These are phyloP conservation scores for Apiotrichum veenhuisii DNA, from an alignment of 1,284 basidiomycete genomes.

Conservation along the genomic window DNA sequence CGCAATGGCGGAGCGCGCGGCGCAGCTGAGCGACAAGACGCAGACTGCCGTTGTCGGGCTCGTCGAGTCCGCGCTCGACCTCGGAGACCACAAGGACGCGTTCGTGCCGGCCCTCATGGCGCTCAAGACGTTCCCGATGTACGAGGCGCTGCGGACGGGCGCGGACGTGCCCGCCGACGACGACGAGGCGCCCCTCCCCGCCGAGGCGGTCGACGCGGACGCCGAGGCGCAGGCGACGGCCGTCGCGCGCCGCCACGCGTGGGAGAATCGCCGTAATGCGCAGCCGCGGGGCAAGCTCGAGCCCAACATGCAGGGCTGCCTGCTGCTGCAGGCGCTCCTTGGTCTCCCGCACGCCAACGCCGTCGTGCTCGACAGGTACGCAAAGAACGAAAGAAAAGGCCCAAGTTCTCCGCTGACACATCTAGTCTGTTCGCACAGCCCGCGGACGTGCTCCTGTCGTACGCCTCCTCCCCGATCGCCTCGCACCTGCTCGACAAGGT, in stretches of 20 bases:
- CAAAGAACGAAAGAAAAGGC: too few relatives aligned
- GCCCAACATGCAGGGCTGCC: conserved; percentile 76
- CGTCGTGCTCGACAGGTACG: conserved; percentile 57
- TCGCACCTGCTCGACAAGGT: conserved; percentile 79
- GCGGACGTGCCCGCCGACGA: conserved; percentile 14
- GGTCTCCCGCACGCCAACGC: conserved; percentile 63
- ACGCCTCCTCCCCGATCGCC: conserved; percentile 68
- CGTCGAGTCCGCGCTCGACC: conserved; percentile 60
- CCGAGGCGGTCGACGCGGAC: conserved; percentile 28
- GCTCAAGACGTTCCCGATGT: conserved; percentile 60
- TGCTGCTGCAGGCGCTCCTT: conserved; percentile 77
- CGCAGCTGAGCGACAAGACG: conserved; percentile 49
- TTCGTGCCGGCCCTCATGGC: conserved; percentile 65
- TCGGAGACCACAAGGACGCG: conserved; percentile 55
- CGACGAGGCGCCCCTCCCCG: conserved; percentile 19
- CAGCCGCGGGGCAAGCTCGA: conserved; percentile 50
- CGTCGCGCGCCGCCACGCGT: conserved; percentile 32
- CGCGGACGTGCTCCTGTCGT: conserved; percentile 59
- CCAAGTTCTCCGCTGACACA: not conserved
- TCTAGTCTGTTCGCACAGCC: conserved; percentile 56
- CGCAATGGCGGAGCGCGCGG: conserved; percentile 66
- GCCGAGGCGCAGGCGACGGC: conserved; percentile 43
- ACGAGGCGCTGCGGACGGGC: conserved; percentile 36
- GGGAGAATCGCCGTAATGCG: conserved; percentile 42
- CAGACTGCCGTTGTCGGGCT: conserved; percentile 55